A percentile compares a stretch with the other conserved stretches of the same genome.
phyloP scores from a whole-genome alignment of 768 basidiomycete genomes.

The Sutorius australiensis region DNA sequence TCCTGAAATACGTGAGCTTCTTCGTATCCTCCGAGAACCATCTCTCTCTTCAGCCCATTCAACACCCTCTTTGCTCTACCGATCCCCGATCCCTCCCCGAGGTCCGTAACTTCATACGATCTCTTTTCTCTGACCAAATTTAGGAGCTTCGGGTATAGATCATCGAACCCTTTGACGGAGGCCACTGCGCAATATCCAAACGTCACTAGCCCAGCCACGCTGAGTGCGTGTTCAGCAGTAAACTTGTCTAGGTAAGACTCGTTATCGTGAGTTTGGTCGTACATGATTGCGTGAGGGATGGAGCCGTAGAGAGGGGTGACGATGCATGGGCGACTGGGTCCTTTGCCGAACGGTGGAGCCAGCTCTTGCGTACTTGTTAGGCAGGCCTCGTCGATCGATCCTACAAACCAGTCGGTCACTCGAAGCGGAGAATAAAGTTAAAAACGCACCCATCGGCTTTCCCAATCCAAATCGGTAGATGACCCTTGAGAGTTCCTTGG shows the following conservation, averaged over 20 bases:
- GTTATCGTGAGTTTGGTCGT: constrained; percentile 97
- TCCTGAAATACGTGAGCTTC: constrained; percentile 98
- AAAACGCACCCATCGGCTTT: constrained; percentile 78
- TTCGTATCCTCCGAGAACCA: constrained; percentile 79
- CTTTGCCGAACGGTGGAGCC: constrained; percentile 78
- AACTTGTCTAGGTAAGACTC: constrained; percentile 88
- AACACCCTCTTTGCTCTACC: constrained; percentile 63
- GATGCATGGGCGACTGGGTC: constrained; percentile 66
- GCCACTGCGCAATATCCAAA: constrained; percentile 88
- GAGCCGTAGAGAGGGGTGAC: constrained; percentile 84
- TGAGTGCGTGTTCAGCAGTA: constrained; percentile 91
- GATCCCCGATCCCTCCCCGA: constrained; percentile 55
- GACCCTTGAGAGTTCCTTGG: constrained; percentile 86
- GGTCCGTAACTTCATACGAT: constrained; percentile 65
- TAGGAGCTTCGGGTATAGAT: constrained; percentile 91
- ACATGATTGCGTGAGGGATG: constrained; percentile 87
- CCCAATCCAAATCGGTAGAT: constrained; percentile 88
- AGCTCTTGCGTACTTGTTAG: constrained; percentile 74
- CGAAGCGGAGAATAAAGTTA: not conserved
- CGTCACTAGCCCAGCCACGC: constrained; percentile 87
- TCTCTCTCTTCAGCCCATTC: constrained; percentile 87
- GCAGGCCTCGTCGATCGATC: constrained; percentile 92
- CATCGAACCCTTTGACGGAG: constrained; percentile 96
- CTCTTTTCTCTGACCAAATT: constrained; percentile 85
- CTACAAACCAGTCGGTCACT: constrained; percentile 33